Percentiles rank a stretch among this genome's conserved stretches.
phyloP scores from a whole-genome alignment of 1,284 basidiomycete genomes.

The Xerocomus nothofagi region DNA sequence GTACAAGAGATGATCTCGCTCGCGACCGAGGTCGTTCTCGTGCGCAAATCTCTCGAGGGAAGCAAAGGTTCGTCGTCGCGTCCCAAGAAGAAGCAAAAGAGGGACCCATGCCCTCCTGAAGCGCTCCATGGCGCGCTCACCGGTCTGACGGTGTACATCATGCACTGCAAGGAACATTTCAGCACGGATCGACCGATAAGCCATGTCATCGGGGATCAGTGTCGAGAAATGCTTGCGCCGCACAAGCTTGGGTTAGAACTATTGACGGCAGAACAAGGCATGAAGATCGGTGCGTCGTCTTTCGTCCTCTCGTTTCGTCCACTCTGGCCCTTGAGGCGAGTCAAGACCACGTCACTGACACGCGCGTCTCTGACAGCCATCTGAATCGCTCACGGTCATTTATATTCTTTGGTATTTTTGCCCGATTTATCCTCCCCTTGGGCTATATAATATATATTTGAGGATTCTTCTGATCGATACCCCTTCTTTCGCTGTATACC shows the following conservation, averaged over 20 bases:
- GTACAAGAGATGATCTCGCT: constrained; percentile 63
- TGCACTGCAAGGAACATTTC: constrained; percentile 78
- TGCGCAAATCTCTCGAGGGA: constrained; percentile 30
- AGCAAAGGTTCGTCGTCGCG: constrained; percentile 30
- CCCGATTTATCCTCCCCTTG: constrained; percentile 5
- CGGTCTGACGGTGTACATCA: constrained; percentile 68
- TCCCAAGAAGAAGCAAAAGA: constrained; percentile 50
- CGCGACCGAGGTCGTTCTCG: constrained; percentile 61
- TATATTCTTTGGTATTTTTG: not conserved
- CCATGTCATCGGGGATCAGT: constrained; percentile 62
- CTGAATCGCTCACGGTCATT: constrained; percentile 8
- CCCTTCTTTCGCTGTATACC: constrained; percentile 32
- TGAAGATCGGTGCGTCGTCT: constrained; percentile 62
- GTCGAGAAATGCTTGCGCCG: constrained; percentile 52
- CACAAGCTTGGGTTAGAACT: constrained; percentile 63
- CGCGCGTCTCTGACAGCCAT: constrained; percentile 17
- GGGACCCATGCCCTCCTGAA: constrained; percentile 37
- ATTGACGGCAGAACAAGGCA: constrained; percentile 67
- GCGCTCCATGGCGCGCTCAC: constrained; percentile 51
- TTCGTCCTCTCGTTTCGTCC: not conserved
- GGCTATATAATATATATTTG: constrained; percentile 14
- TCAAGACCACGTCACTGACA: not conserved
- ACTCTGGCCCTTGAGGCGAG: not conserved
- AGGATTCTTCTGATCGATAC: constrained; percentile 21
- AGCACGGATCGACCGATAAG: constrained; percentile 47